Evolutionary conservation across 495 filamentous ascomycete genomes (phyloP), one percentile per base, ranked within the genome.

Genomic region (Cenococcum geophilum): DNA sequence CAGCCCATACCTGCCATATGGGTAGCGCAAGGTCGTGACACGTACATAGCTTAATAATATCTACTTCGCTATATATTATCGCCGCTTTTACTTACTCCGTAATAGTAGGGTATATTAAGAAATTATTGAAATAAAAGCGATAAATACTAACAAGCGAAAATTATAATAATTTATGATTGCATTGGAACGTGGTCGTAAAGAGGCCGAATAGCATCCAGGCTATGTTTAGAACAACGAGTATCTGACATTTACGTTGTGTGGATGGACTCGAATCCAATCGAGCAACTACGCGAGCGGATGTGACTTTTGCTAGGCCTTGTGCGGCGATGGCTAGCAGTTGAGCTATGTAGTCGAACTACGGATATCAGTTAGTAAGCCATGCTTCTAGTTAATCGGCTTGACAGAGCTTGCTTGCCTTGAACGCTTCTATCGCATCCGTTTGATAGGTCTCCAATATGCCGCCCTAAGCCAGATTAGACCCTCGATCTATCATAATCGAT

Each of bases 171-270:
- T n/a, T n/a, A n/a, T n/a, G n/a, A n/a, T n/a, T n/a, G n/a, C 68
- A 68, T 58, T 70, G 65, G 34, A 70, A 70, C 3, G 68, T 57
- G 9, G 59, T 47, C 1, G 52, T 61, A 27, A 70, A 60, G n/a
- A 68, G 27, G 5, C 63, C 53, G 43, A 71, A 69, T 20, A 69
- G 0, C 18, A 18, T 32, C 66, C 67, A 71, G 5, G 22, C 45
- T 37, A 22, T 42, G 47, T 57, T 37, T 14, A 61, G 5, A 35
- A 14, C 37, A 4, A 64, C 49, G 45, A 64, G 40, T 9, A 60
- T 27, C 20, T 57, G 52, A 22, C 16, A 65, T 18, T 58, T 45
- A 40, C 51, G 25, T 16, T 51, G 11, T 18, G n/a, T 20, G 48
- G 56, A 18, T 49, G 37, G 20, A 43, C 36, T 50, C 12, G 63